A percentile compares a stretch with the other conserved stretches of the same genome.
Conservation (phyloP, 108 stramenopile genomes). For the Discostella stelligeroides region DNA sequence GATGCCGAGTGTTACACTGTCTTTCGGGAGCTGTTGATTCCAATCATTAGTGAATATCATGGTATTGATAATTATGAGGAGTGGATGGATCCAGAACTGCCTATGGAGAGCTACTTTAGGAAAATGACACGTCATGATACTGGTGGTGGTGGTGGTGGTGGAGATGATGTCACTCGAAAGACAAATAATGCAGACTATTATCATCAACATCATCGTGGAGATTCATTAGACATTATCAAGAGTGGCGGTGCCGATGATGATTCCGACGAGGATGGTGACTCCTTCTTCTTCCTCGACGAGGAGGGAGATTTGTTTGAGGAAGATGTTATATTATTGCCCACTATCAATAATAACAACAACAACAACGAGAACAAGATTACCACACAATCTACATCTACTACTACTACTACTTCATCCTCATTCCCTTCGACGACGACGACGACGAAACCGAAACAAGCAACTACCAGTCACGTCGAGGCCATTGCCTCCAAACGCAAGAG, state of each 20-base stretch:
- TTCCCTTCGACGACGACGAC: constrained; percentile 22
- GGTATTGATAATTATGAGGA: constrained; percentile 31
- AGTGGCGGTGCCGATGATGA: constrained; percentile 19
- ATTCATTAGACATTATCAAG: constrained; percentile 9
- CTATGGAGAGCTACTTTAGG: constrained; percentile 33
- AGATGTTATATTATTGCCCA: constrained; percentile 8
- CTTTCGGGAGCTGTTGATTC: constrained; percentile 77
- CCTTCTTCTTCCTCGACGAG: constrained; percentile 16
- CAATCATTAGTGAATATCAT: constrained; percentile 80
- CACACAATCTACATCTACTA: too few relatives aligned
- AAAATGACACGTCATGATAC: background rate
- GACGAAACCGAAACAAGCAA: constrained; percentile 22
- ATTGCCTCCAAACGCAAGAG: constrained; percentile 15
- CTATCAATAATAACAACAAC: background rate
- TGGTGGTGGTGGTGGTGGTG: background rate
- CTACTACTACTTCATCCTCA: constrained; percentile 15
- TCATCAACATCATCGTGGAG: too few relatives aligned
- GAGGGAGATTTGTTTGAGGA: constrained; percentile 16
- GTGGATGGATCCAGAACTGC: constrained; percentile 50
- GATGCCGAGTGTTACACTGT: constrained; percentile 87
- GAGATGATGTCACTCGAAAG: too few relatives aligned
- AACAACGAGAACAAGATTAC: too few relatives aligned
- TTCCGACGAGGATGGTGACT: constrained; percentile 9
- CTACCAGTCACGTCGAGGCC: constrained; percentile 35
- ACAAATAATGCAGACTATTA: too few relatives aligned